These are phyloP conservation scores for Diplodia sapinea DNA, from an alignment of 2,329 filamentous ascomycete genomes.

Conservation along the genomic window DNA sequence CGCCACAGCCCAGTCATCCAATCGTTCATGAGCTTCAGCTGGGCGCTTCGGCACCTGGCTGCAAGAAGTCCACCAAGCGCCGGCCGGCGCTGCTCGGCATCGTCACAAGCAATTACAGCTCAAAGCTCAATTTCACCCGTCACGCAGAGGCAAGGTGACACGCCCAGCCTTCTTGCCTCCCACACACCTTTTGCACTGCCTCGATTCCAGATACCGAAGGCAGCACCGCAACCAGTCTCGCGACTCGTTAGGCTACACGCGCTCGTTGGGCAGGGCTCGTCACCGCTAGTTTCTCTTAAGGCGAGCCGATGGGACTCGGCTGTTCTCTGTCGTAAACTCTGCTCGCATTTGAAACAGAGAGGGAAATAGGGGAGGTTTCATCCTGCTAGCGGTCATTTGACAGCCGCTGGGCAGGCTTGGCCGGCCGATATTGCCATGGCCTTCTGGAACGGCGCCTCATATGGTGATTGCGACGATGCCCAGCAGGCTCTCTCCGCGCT, in stretches of 20 bases:
- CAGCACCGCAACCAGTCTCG: neutral
- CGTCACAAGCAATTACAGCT: constrained; percentile 16
- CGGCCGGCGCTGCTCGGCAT: constrained; percentile 8
- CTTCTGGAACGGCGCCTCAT: neutral
- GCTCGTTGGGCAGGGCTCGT: neutral
- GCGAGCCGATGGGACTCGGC: neutral
- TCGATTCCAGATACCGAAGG: neutral
- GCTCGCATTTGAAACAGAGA: constrained; percentile 5
- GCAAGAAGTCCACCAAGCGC: neutral
- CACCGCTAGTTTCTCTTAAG: constrained; percentile 17
- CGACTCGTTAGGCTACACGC: constrained; percentile 6
- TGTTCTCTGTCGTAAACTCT: neutral
- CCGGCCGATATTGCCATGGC: neutral
- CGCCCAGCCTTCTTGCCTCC: neutral
- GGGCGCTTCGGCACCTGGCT: neutral
- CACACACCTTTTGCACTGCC: constrained; percentile 23
- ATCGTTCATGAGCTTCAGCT: neutral
- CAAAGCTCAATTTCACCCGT: neutral
- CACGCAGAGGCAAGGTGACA: neutral
- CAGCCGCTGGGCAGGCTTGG: neutral
- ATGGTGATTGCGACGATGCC: neutral
- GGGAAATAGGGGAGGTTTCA: constrained; percentile 25
- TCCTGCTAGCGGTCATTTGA: constrained; percentile 13
- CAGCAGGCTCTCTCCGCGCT: constrained; percentile 20
- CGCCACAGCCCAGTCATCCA: neutral